A percentile compares a stretch with the other conserved stretches of the same genome.
These are phyloP conservation scores for Backusella parvicylindrica DNA, from an alignment of 192 early-diverging fungal genomes.

Conservation along the genomic window DNA sequence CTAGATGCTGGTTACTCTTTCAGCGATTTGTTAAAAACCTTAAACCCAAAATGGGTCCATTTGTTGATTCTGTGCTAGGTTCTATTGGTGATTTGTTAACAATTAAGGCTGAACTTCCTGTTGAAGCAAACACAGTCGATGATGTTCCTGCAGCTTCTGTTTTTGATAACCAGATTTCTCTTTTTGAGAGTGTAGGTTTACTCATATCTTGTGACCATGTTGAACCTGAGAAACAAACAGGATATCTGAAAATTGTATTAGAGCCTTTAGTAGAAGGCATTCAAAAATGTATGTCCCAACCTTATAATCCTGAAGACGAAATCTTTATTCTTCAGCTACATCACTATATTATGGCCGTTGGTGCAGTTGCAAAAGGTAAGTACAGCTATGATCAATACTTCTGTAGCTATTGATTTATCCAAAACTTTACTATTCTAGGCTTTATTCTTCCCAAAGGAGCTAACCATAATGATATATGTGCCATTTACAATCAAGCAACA, in stretches of 20 bases:
- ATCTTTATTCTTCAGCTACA: constrained; percentile 70
- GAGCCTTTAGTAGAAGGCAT: constrained; percentile 75
- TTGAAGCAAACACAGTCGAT: constrained; percentile 39
- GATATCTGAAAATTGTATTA: constrained; percentile 68
- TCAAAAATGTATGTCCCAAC: constrained; percentile 67
- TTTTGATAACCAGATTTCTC: constrained; percentile 80
- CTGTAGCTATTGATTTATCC: neutral
- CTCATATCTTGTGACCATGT: constrained; percentile 80
- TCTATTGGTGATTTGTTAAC: constrained; percentile 72
- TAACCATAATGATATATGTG: neutral
- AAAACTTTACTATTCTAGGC: neutral
- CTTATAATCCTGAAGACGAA: constrained; percentile 63
- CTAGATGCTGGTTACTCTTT: constrained; percentile 87
- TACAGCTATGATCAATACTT: neutral
- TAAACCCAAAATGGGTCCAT: constrained; percentile 52
- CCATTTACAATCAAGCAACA: constrained; percentile 77
- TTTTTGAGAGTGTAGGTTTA: constrained; percentile 92
- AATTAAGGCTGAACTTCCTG: constrained; percentile 57
- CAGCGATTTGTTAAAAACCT: constrained; percentile 76
- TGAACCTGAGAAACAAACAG: constrained; percentile 64
- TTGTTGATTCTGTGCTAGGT: constrained; percentile 60
- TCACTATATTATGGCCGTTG: constrained; percentile 84
- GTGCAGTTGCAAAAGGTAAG: constrained; percentile 79
- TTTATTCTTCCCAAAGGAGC: neutral
- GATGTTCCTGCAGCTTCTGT: constrained; percentile 47